Base-by-base conservation (phyloP, 2,329 filamentous ascomycete genomes). In the Verticillium zaregamsianum region DNA sequence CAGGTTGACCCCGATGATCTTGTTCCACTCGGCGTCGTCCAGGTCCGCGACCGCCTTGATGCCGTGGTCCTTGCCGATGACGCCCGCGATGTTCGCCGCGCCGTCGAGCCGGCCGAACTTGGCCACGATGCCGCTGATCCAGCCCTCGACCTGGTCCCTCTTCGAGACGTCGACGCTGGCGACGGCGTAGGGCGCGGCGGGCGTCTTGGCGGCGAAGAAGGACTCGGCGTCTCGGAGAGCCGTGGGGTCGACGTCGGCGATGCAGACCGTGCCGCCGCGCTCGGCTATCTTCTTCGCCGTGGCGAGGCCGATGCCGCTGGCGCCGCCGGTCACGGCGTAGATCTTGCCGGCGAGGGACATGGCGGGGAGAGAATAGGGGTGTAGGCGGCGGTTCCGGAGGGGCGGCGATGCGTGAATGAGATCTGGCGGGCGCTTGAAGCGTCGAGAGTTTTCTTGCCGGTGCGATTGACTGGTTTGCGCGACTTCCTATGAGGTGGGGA, bases 1-100 rank as follows among this genome's bases (percentile, higher is more conserved):
- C 23, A 59, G 28, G 65, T 90, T 91, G 62, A 90, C 80, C n/a
- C 82, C 78, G 66, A 90, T 84, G 79, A 90, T 86, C 32, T n/a
- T 15, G 9, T 75, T 72, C 55, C 85, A 82, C 61, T 80, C 78
- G 39, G 72, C 73, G 63, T 80, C 78, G 20, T 77, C 74, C 45
- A 80, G 66, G 25, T 80, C 77, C 6, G 72, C 69, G 20, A 80
- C 72, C 1, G 74, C 65, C 45, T 55, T 63, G 20, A 57, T 17
- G 54, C 54, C 54, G 54, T 32, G 25, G 25, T 33, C 31, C 25
- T 31, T 31, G 11, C 61, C 63, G 20, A 70, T 66, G 52, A 84
- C 73, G 14, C 82, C 81, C 5, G 85, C 85, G 9, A 82, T 75
- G 61, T 87, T 86, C 12, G 80, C 82, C 28, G 82, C 81, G 5